These are phyloP conservation scores for Aspergillus fischeri DNA, from an alignment of 2,329 filamentous ascomycete genomes.

Conservation along the genomic window DNA sequence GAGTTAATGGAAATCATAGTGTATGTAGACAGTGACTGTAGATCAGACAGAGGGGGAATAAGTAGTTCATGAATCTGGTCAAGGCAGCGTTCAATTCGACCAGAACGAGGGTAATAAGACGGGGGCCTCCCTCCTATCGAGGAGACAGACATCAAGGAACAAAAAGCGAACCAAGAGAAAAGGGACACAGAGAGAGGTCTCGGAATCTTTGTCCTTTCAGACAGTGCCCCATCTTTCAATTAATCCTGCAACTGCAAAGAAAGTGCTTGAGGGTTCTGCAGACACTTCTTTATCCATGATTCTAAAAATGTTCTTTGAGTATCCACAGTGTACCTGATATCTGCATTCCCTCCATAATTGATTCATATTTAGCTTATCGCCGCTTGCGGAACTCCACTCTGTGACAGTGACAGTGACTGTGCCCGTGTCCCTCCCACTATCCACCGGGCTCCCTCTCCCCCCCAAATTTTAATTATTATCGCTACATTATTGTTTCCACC, in stretches of 20 bases:
- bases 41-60: not conserved
- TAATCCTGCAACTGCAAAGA: not conserved
- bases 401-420: too few species aligned
- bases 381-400: not conserved
- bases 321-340: constrained; percentile 5
- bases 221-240: not conserved
- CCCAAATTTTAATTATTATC: not conserved
- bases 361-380: not conserved
- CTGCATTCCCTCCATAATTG: constrained; percentile 12
- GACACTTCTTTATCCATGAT: not conserved
- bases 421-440: not conserved
- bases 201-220: not conserved
- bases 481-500: not conserved
- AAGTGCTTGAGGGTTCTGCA: not conserved
- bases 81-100: not conserved
- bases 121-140: not conserved
- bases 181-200: not conserved
- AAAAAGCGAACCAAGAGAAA: not conserved
- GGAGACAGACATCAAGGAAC: not conserved
- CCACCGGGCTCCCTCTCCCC: not conserved
- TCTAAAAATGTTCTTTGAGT: not conserved
- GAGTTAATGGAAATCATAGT: not conserved
- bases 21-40: not conserved
- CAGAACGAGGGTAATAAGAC: not conserved
- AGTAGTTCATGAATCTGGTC: not conserved